Evolutionary conservation across 73 alveolate genomes (phyloP), one percentile per base, ranked within the genome.

Genomic region (Paramecium pentaurelia): DNA sequence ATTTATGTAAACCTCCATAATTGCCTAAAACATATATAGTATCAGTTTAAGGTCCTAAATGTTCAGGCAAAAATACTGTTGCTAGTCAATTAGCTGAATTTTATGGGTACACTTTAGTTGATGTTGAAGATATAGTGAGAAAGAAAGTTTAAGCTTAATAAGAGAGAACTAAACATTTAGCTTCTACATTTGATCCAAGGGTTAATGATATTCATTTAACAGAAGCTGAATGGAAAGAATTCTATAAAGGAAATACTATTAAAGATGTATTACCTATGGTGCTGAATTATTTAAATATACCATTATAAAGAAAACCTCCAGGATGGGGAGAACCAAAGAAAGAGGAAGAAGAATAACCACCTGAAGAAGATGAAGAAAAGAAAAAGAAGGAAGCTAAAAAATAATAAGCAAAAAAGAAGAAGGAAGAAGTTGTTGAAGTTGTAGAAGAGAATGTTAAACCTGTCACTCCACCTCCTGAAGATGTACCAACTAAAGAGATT

Each of bases 31-130:
- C 93, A 54, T 97, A 95, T 83, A 94, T 98, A 60, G 92, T 96
- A 27, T 93, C 98, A 68, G 92, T 98, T 40, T 85, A 95, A n/a
- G 99, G 99, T 37, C 97, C 99, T 8, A 70, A 94, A 59, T 96
- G 96, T 68, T 89, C 96, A 84, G 99, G 99, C 16, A 97, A 97
- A 93, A 93, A 97, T 40, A 95, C 98, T 6, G 95, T 95, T 9
- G 99, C 99, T 44, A 85, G 95, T 73, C 75, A 83, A 92, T 94
- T 98, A 49, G 93, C 96, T 77, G 97, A 96, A 27, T 93, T 86
- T 42, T 98, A 98, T 85, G 98, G 99, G 9, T 98, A 99, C 99
- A 96, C 93, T 70, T 93, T 98, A 4, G 97, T 97, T 18, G 99
- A 98, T 93, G 97, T 93, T 89, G 96, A 97, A 91, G 98, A 96